Base-by-base conservation (phyloP, 768 basidiomycete species). In the Galerina sulciceps region DNA sequence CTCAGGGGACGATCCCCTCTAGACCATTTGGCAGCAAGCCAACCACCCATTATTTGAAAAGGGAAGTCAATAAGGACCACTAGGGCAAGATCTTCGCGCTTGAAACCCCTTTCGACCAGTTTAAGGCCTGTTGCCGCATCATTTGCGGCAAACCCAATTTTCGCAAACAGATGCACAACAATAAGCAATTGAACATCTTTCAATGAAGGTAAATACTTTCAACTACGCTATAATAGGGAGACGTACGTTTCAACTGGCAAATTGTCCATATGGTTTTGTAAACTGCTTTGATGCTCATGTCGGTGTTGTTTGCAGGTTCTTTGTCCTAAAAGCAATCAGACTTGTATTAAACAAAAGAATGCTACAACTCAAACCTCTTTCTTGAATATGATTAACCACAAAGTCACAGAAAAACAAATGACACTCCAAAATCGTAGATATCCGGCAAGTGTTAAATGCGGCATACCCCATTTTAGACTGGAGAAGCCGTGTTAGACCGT, bases 51-150 rank as follows among this genome's bases (percentile, higher is more conserved):
- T 50, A 99, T 94, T 78, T 99, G 96, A 76, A 97, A 96, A 2
- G 97, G 97, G 65, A 99, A 98, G 73, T 99, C 97, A 63, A 99
- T 90, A 38, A 99, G 85, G 43, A 96, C 96, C 3, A 94, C 90
- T 14, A 95, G 81, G n/a, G 97, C 95, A 38, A 99, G 82, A 66
- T 99, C 97, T 77, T 99, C 97, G 40, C 95, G 90, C 58, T 88
- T 90, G 53, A 99, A 81, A 1, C 97, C 97, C 69, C 99, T 99
- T 73, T 99, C 97, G 42, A 99, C 90, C 76, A 99, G 85, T 70
- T 99, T 99, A 43, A 99, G 82, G 20, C 85, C 87, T 3, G 93
- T 94, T 11, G 89, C 91, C 6, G 94, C 90, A 45, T 99, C 97
- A 74, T 94, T 94, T 22, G 94, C 93, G 46, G 93, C 92, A 72